Evolutionary conservation across 768 basidiomycete genomes (phyloP).

Genomic region (Boletus bicolor): DNA sequence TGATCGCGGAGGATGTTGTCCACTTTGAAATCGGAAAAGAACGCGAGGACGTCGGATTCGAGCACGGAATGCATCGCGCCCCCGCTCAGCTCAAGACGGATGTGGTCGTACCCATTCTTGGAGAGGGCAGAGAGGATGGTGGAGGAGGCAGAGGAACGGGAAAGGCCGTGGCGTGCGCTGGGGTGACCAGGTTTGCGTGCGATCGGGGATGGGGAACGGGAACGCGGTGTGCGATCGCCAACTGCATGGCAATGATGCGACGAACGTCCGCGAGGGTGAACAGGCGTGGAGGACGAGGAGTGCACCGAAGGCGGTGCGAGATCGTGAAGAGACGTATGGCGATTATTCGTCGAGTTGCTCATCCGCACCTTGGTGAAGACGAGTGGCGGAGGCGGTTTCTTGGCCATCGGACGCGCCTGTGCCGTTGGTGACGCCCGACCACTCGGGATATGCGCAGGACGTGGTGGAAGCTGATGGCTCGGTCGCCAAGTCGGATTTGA

Average conservation of each 20-base stretch:
- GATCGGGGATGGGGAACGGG: conserved; percentile 42
- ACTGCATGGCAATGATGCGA: conserved; percentile 19
- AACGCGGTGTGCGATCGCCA: conserved; percentile 24
- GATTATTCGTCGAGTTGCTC: conserved; percentile 25
- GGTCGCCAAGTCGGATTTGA: conserved; percentile 21
- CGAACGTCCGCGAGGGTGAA: conserved; percentile 27
- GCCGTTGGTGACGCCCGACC: conserved; percentile 28
- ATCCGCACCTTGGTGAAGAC: conserved; percentile 25
- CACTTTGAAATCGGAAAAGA: conserved; percentile 68
- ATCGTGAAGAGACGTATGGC: conserved; percentile 23
- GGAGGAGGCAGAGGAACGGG: conserved; percentile 21
- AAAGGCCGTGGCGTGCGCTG: conserved; percentile 21
- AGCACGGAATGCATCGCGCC: conserved; percentile 46
- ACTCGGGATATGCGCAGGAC: conserved; percentile 24
- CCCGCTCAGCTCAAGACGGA: conserved; percentile 53
- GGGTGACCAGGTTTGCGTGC: conserved; percentile 38
- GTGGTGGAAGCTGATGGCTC: conserved; percentile 30
- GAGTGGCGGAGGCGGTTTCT: conserved; percentile 23
- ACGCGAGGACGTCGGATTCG: conserved; percentile 66
- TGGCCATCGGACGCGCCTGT: conserved; percentile 27
- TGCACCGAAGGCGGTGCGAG: conserved; percentile 15
- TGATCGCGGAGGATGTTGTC: conserved; percentile 72
- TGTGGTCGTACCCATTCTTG: conserved; percentile 64
- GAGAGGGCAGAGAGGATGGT: conserved; percentile 43
- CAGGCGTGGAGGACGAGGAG: conserved; percentile 37